Evolutionary conservation across 306 rosid genomes (phyloP).

Genomic region (Arachis stenosperma): DNA sequence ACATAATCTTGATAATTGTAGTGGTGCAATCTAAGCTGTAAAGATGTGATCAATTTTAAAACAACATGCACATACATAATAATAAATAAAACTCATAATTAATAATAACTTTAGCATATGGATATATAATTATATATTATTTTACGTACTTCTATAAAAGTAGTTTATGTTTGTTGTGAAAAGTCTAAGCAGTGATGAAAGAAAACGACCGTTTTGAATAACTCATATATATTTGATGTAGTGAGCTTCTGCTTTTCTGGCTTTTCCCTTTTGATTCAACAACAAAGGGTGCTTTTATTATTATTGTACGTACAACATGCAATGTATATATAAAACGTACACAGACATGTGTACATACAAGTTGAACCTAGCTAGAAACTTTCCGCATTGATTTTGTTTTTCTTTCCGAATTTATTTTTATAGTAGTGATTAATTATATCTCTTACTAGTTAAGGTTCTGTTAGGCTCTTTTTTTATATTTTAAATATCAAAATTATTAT

Average conservation of each 20-base stretch:
- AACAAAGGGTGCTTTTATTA: neutral
- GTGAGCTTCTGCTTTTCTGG: neutral
- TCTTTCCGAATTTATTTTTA: no score
- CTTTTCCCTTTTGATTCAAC: neutral
- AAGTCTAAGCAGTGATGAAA: neutral
- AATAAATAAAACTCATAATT: no score
- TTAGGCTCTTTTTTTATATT: no score
- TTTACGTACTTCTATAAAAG: constrained; percentile 21
- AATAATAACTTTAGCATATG: no score
- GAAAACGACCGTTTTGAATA: constrained; percentile 15
- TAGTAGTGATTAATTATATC: no score
- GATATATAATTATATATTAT: constrained; percentile 1
- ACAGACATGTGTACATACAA: no score
- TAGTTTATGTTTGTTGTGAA: neutral
- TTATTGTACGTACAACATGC: no score
- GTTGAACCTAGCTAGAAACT: no score
- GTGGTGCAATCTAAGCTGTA: constrained; percentile 32
- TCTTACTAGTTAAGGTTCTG: no score
- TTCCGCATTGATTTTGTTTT: no score
- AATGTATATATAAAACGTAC: no score
- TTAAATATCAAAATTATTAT: no score
- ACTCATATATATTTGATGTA: neutral
- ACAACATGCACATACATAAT: neutral
- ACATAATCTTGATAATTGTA: neutral
- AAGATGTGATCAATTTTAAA: neutral